Evolutionary conservation across 768 basidiomycete genomes (phyloP).

Genomic region (Suillus paluster): DNA sequence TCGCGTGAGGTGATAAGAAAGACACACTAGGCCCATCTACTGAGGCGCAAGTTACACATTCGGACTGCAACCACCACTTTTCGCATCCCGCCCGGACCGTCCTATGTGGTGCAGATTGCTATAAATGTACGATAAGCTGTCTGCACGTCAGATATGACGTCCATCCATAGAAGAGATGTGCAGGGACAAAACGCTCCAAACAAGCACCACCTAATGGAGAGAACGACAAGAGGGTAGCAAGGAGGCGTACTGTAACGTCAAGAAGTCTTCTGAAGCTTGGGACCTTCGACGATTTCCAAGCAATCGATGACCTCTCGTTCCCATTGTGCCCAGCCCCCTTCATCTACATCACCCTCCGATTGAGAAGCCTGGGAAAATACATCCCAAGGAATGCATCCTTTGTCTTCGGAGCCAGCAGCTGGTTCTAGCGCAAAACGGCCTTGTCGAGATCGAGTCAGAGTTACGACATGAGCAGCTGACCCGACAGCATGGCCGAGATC

Average conservation of each 20-base stretch:
- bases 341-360: conserved; percentile 57
- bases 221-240: neutral
- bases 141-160: neutral
- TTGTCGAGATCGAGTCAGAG: conserved; percentile 87
- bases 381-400: conserved; percentile 73
- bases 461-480: conserved; percentile 93
- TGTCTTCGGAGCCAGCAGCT: conserved; percentile 53
- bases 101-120: neutral
- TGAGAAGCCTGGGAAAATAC: conserved; percentile 66
- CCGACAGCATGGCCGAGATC: conserved; percentile 86
- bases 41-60: conserved; percentile 4
- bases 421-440: conserved; percentile 70
- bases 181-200: neutral
- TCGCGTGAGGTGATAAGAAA: conserved; percentile 3
- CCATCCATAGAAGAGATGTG: neutral
- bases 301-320: conserved; percentile 77
- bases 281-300: conserved; percentile 57
- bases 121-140: conserved; percentile 5
- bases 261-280: conserved; percentile 16
- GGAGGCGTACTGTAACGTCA: conserved; percentile 1
- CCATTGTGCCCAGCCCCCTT: conserved; percentile 78
- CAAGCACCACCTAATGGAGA: neutral
- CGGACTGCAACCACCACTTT: neutral
- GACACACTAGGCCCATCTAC: conserved; percentile 3
- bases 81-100: conserved; percentile 3